Evolutionary conservation across 768 basidiomycete species (phyloP).

Genomic region (Mycena venus): DNA sequence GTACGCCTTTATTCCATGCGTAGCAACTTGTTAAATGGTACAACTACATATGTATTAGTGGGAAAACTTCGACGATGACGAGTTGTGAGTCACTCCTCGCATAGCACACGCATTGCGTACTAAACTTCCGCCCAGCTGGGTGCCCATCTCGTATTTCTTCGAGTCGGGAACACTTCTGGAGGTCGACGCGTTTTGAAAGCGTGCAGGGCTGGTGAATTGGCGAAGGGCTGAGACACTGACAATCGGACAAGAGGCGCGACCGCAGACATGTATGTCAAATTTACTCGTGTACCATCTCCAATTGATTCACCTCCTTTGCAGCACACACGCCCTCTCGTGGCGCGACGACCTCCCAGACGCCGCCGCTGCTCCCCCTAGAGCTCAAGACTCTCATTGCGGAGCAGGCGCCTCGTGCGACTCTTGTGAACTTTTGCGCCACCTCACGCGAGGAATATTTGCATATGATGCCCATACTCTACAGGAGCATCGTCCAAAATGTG

Average conservation of each 20-base stretch:
- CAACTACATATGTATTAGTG: too few species aligned
- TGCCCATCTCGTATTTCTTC: constrained; percentile 14
- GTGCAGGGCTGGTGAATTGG: constrained; percentile 7
- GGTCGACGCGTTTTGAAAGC: neutral
- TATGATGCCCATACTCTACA: neutral
- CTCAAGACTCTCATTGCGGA: constrained; percentile 10
- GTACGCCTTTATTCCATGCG: constrained; percentile 1
- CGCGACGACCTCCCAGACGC: neutral
- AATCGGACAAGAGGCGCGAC: constrained; percentile 12
- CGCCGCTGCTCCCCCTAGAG: constrained; percentile 1
- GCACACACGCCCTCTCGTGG: neutral
- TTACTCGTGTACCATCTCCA: neutral
- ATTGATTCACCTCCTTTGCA: neutral
- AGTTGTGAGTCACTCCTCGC: constrained; percentile 9
- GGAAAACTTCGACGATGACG: neutral
- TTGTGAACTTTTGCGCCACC: constrained; percentile 11
- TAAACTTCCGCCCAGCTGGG: constrained; percentile 13
- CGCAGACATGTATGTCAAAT: constrained; percentile 14
- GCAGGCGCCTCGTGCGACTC: neutral
- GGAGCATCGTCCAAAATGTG: neutral
- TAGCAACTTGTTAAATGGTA: neutral
- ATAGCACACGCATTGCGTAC: constrained; percentile 1
- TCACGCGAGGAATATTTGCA: neutral
- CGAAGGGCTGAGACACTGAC: constrained; percentile 5
- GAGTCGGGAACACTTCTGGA: constrained; percentile 4